Conservation (phyloP, 179 eudicot genomes). For the Spergularia azorica region DNA sequence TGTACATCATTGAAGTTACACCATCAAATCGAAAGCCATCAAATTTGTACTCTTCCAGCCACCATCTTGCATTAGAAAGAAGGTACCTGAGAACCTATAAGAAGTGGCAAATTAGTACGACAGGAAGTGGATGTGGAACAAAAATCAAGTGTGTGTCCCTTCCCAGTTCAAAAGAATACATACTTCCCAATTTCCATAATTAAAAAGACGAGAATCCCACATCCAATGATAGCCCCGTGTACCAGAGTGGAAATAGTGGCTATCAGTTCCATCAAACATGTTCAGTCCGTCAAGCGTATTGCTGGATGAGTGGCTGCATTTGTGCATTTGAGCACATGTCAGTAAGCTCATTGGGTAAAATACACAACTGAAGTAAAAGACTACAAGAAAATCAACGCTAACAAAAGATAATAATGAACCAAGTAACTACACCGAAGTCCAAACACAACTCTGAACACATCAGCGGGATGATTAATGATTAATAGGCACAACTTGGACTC, state of each 20-base stretch:
- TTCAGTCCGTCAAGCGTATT: constrained; percentile 90
- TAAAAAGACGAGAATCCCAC: constrained; percentile 99
- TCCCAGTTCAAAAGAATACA: constrained; percentile 22
- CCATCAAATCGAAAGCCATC: constrained; percentile 99
- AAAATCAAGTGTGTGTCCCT: neutral
- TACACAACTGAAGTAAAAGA: neutral
- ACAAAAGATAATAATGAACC: neutral
- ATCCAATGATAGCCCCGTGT: constrained; percentile 94
- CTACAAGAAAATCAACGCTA: neutral
- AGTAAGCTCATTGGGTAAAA: constrained; percentile 6
- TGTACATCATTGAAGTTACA: constrained; percentile 99
- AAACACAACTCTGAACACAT: neutral
- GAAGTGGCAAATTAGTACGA: constrained; percentile 18
- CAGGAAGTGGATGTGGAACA: neutral
- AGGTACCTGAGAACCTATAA: constrained; percentile 87
- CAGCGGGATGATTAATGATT: neutral
- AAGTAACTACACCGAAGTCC: neutral
- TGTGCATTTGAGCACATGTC: constrained; percentile 17
- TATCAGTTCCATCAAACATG: constrained; percentile 98
- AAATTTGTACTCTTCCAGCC: constrained; percentile 98
- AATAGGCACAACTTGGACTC: too few species aligned
- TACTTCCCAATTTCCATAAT: constrained; percentile 97
- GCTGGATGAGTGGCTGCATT: constrained; percentile 84
- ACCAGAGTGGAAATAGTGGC: constrained; percentile 97
- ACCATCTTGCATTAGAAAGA: constrained; percentile 99